Evolutionary conservation across 2,329 filamentous ascomycete genomes (phyloP), one percentile per base, ranked within the genome.

Genomic region (Aspergillus sp.): DNA sequence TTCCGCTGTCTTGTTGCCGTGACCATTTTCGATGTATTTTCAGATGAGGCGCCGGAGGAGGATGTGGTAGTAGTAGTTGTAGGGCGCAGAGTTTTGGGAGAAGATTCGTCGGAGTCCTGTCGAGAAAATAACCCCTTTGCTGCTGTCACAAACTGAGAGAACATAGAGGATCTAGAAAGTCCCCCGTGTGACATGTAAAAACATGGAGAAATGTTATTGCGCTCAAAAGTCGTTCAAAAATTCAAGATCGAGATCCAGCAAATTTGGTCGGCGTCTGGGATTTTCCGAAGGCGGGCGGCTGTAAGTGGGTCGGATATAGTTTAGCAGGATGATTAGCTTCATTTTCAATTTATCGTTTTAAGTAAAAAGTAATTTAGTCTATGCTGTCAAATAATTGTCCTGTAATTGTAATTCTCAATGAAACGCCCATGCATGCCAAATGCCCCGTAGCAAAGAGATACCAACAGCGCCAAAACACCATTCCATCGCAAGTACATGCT

Each of bases 51-150:
- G 32, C 32, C 32, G 32, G 32, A 36, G 11, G 55, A 61, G 61
- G 42, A n/a, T n/a, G n/a, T 19, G 8, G 41, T 44, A 23, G 63
- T 56, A 21, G 54, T 36, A 30, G 21, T 54, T 32, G 30, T 36
- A 36, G 32, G 32, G 39, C 54, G 44, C 41, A 17, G 53, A 58
- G 59, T 49, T 39, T 60, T 58, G 54, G 57, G 42, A 19, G 54
- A 53, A 42, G 47, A 39, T 52, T 68, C 64, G 54, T 70, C 60
- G 60, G 70, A 63, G 25, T 75, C 70, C 51, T 69, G 68, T 68
- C 69, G 72, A 64, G 69, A 64, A 61, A 78, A 77, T 64, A 79
- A 63, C 66, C 76, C 75, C 67, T 76, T 77, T 61, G 77, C 77
- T 62, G 75, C 75, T 53, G 74, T 78, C 55, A 78, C 71, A 57